A percentile compares a stretch with the other conserved stretches of the same genome.
These are phyloP conservation scores for Groenewaldozyma auringiensis DNA, from an alignment of 1,139 yeast species.

Conservation along the genomic window DNA sequence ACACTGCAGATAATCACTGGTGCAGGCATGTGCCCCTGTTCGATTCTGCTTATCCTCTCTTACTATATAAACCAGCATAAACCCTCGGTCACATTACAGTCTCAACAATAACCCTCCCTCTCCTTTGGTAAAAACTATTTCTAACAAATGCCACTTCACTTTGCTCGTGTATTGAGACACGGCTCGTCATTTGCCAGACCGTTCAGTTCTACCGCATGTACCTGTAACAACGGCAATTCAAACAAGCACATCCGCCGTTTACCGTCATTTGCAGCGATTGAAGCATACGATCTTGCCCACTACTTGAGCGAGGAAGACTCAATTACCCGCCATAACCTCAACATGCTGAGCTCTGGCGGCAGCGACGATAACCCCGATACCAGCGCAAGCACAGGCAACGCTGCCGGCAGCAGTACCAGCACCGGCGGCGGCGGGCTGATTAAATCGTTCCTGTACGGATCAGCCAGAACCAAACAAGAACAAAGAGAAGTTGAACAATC, in stretches of 20 bases:
- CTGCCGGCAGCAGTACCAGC: constrained; percentile 10
- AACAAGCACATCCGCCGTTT: constrained; percentile 18
- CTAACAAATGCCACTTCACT: too few relatives aligned
- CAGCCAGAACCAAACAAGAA: constrained; percentile 30
- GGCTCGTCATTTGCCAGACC: not conserved
- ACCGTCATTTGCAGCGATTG: constrained; percentile 32
- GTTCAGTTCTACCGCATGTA: not conserved
- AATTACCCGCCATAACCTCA: constrained; percentile 6
- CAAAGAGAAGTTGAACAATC: constrained; percentile 31
- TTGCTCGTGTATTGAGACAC: too few relatives aligned
- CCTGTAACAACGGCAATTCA: too few relatives aligned
- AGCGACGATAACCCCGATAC: constrained; percentile 15
- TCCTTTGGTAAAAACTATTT: too few relatives aligned
- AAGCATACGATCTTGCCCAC: constrained; percentile 27
- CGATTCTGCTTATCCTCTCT: too few relatives aligned
- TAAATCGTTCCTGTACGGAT: constrained; percentile 35
- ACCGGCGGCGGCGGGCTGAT: constrained; percentile 23
- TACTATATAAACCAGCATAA: too few relatives aligned
- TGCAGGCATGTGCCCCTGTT: too few relatives aligned
- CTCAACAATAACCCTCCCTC: too few relatives aligned
- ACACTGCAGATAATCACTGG: too few relatives aligned
- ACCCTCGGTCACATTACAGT: too few relatives aligned
- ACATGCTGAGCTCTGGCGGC: constrained; percentile 8
- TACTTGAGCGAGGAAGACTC: constrained; percentile 23
- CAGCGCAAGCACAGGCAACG: constrained; percentile 17